phyloP scores from a whole-genome alignment of 2,329 filamentous ascomycete genomes.

The Penicillium griseofulvum region DNA sequence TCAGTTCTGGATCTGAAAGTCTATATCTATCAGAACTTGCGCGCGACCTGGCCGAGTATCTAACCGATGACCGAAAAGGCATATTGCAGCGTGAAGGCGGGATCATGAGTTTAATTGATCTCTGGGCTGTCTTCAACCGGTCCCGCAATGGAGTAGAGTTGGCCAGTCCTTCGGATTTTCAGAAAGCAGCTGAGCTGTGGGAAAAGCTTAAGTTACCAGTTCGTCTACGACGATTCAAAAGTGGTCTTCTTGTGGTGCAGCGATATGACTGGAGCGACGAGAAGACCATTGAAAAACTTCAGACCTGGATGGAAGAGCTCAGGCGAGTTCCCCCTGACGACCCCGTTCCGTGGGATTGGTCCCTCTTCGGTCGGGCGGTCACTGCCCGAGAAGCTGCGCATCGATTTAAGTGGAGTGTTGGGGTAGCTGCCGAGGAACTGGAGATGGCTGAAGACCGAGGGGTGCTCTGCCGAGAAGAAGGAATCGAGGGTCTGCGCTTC shows the following conservation, averaged over 20 bases:
- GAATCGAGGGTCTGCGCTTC: slow-evolving; percentile 85
- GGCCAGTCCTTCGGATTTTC: slow-evolving; percentile 86
- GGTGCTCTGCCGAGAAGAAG: slow-evolving; percentile 82
- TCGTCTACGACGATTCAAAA: slow-evolving; percentile 82
- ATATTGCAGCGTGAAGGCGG: slow-evolving; percentile 77
- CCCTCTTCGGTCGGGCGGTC: slow-evolving; percentile 74
- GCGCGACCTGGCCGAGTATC: slow-evolving; percentile 80
- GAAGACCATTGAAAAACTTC: slow-evolving; percentile 73
- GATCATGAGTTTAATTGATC: slow-evolving; percentile 83
- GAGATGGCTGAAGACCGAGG: slow-evolving; percentile 96
- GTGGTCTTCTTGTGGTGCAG: slow-evolving; percentile 91
- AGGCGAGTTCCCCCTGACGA: slow-evolving; percentile 63
- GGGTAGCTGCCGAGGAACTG: slow-evolving; percentile 90
- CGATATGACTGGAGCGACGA: slow-evolving; percentile 84
- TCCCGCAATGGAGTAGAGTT: slow-evolving; percentile 91
- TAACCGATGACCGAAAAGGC: slow-evolving; percentile 79
- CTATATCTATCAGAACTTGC: slow-evolving; percentile 87
- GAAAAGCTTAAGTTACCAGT: slow-evolving; percentile 83
- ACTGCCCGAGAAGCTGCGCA: slow-evolving; percentile 88
- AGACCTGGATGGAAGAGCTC: slow-evolving; percentile 73
- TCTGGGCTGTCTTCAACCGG: slow-evolving; percentile 94
- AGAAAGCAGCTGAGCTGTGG: slow-evolving; percentile 85
- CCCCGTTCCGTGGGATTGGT: slow-evolving; percentile 74
- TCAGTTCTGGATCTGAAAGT: slow-evolving; percentile 74
- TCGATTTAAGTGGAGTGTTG: slow-evolving; percentile 93